phyloP scores from a whole-genome alignment of 73 alveolate species.

The Uronychia setigera region DNA sequence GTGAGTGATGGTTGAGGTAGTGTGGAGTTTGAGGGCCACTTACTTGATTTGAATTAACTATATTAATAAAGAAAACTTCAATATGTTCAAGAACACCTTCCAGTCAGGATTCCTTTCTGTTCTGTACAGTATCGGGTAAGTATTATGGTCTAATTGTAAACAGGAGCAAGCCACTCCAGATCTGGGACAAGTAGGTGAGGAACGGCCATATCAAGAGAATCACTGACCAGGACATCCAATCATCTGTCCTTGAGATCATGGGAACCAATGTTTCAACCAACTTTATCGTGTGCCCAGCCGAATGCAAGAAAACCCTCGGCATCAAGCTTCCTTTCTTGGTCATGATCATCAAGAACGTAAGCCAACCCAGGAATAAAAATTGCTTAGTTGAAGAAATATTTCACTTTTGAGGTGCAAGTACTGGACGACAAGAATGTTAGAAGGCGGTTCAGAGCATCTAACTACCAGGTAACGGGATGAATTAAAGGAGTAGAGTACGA shows the following conservation, averaged over 20 bases:
- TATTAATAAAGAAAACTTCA: constrained; percentile 8
- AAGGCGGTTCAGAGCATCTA: constrained; percentile 98
- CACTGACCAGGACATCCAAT: constrained; percentile 97
- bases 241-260: constrained; percentile 96
- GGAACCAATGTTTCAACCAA: constrained; percentile 98
- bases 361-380: not conserved
- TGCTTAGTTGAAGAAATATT: constrained; percentile 90
- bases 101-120: constrained; percentile 96
- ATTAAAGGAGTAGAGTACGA: constrained; percentile 63
- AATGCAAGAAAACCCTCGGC: constrained; percentile 95
- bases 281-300: constrained; percentile 96
- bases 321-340: constrained; percentile 98
- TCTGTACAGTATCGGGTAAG: constrained; percentile 92
- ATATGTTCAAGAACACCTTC: constrained; percentile 95
- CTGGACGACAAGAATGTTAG: constrained; percentile 98
- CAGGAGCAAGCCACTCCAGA: constrained; percentile 96
- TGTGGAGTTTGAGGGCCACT: no score
- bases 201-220: constrained; percentile 98
- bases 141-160: not conserved
- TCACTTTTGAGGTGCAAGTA: constrained; percentile 98
- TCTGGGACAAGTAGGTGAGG: constrained; percentile 95
- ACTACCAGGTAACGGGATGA: constrained; percentile 71
- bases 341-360: constrained; percentile 93
- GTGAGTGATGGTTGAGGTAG: no score
- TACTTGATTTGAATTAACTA: not conserved